Evolutionary conservation across 2,329 filamentous ascomycete genomes (phyloP).

Genomic region (Septoria linicola): DNA sequence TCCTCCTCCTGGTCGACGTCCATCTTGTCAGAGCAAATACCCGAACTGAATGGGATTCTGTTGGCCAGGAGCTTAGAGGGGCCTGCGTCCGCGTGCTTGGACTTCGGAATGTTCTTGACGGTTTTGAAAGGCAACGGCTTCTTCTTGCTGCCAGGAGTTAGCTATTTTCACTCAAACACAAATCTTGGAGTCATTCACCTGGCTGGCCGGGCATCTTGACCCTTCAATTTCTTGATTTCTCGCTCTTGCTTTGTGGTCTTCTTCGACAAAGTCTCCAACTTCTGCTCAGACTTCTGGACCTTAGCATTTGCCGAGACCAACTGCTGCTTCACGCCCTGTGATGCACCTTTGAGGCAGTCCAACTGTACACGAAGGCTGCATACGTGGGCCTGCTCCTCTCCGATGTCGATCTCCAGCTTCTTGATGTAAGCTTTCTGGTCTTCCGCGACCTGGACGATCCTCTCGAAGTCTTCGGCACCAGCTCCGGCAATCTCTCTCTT

Average conservation of each 20-base stretch:
- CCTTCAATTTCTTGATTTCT: not conserved
- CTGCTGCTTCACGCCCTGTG: not conserved
- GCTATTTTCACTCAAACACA: no score
- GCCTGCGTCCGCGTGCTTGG: no score
- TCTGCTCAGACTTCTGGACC: not conserved
- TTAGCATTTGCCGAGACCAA: not conserved
- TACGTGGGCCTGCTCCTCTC: not conserved
- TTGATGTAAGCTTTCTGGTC: not conserved
- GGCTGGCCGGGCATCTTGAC: not conserved
- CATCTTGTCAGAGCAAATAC: not conserved
- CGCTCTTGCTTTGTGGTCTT: not conserved
- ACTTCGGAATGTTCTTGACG: no score
- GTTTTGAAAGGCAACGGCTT: no score
- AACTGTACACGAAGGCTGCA: not conserved
- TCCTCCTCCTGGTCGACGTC: constrained; percentile 4
- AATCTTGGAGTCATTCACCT: no score
- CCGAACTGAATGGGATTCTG: no score
- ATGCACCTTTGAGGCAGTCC: not conserved
- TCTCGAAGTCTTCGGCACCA: not conserved
- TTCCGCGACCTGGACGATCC: not conserved
- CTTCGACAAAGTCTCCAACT: not conserved
- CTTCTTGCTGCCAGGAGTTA: not conserved
- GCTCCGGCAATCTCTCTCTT: not conserved
- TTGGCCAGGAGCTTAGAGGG: no score
- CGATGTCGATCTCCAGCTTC: not conserved